Conservation (phyloP, 768 basidiomycete species). For the Mycena crocata region DNA sequence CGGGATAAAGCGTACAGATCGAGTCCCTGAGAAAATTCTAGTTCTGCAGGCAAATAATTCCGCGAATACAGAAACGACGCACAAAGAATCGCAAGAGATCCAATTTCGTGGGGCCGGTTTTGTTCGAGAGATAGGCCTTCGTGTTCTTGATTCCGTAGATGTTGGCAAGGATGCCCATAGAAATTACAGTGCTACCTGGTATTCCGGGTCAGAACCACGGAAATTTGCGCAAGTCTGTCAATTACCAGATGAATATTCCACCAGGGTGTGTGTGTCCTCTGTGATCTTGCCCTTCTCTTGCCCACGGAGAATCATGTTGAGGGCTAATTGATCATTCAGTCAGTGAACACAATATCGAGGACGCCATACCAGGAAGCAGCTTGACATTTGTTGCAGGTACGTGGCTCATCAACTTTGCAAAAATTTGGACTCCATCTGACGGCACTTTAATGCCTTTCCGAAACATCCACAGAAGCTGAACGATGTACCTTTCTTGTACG, state of each 20-base stretch:
- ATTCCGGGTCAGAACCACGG: no score
- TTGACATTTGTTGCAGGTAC: conserved; percentile 41
- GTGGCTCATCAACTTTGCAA: conserved; percentile 38
- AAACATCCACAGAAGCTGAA: neutral
- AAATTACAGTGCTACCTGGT: conserved; percentile 40
- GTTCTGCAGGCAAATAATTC: neutral
- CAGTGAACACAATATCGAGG: neutral
- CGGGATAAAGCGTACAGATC: conserved; percentile 4
- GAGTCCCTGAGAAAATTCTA: conserved; percentile 18
- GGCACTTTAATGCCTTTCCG: neutral
- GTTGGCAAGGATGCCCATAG: conserved; percentile 35
- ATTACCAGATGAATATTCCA: conserved; percentile 43
- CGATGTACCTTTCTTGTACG: conserved; percentile 29
- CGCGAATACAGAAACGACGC: neutral
- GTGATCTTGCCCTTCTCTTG: conserved; percentile 36
- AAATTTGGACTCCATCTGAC: conserved; percentile 37
- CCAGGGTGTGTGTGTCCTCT: conserved; percentile 36
- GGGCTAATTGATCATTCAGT: conserved; percentile 22
- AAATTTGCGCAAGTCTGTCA: no score
- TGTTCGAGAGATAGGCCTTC: conserved; percentile 40
- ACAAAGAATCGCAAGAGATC: conserved; percentile 40
- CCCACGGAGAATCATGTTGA: conserved; percentile 40
- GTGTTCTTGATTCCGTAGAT: conserved; percentile 38
- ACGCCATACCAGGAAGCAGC: conserved; percentile 31
- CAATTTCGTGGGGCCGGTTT: conserved; percentile 37